Conservation (phyloP, 1,284 basidiomycete species). For the Trametes sp. region DNA sequence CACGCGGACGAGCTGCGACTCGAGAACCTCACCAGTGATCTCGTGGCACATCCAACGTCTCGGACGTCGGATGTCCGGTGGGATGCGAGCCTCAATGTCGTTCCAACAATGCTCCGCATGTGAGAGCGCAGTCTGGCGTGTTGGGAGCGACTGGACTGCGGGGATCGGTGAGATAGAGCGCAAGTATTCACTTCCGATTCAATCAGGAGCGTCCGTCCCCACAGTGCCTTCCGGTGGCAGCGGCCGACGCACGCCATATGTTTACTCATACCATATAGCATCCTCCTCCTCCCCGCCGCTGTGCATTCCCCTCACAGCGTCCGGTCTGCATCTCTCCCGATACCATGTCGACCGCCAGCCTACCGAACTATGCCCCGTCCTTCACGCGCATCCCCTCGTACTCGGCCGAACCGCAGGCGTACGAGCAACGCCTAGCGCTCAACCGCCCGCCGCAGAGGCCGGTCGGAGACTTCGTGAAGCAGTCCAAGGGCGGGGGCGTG, state of each 20-base stretch:
- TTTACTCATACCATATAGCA: conserved; percentile 30
- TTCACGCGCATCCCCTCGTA: conserved; percentile 42
- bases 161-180: conserved; percentile 25
- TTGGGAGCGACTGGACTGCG: no score
- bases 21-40: not conserved
- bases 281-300: not conserved
- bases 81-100: not conserved
- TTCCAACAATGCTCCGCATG: not conserved
- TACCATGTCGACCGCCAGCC: conserved; percentile 45
- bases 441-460: conserved; percentile 46
- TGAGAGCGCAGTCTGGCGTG: not conserved
- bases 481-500: conserved; percentile 60
- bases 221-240: conserved; percentile 20
- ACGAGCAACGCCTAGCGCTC: conserved; percentile 62
- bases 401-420: conserved; percentile 54
- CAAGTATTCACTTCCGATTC: conserved; percentile 11
- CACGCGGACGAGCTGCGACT: not conserved
- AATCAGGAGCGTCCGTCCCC: conserved; percentile 24
- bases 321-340: not conserved
- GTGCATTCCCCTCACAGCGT: no score
- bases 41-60: not conserved
- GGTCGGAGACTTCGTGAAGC: conserved; percentile 65
- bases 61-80: not conserved
- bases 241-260: conserved; percentile 26
- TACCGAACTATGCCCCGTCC: conserved; percentile 41